These are phyloP conservation scores for Elongisporangium senticosum DNA, from an alignment of 352 stramenopile genomes.

Conservation along the genomic window DNA sequence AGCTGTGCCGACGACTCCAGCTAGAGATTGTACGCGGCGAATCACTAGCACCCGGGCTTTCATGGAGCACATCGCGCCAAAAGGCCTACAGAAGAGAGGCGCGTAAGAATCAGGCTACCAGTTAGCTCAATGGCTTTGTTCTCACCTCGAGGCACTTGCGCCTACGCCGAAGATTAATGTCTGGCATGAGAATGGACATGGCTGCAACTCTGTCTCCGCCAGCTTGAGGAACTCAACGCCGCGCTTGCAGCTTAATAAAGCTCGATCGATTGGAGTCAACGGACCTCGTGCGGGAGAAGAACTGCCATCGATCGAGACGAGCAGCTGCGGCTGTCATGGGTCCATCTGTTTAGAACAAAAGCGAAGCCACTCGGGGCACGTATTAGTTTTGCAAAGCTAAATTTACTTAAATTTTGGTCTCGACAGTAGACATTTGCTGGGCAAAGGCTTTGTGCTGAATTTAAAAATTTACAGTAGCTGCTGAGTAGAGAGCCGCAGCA, in stretches of 20 bases:
- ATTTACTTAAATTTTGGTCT: background rate
- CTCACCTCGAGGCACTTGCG: constrained; percentile 52
- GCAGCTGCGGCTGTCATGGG: background rate
- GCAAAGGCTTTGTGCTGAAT: background rate
- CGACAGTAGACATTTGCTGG: background rate
- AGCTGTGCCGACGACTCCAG: background rate
- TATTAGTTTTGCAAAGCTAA: background rate
- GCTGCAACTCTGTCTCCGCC: constrained; percentile 5
- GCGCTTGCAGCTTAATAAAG: background rate
- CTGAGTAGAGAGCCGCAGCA: too few species aligned
- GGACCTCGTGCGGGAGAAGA: background rate
- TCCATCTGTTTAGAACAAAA: background rate
- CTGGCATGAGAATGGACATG: constrained; percentile 61
- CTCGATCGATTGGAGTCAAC: background rate
- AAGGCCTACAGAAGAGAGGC: background rate
- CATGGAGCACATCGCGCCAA: background rate
- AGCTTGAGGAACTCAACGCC: background rate
- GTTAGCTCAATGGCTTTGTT: background rate
- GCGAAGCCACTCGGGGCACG: background rate
- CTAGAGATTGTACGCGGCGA: background rate
- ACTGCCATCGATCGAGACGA: background rate
- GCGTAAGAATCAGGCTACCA: background rate
- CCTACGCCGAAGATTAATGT: constrained; percentile 61
- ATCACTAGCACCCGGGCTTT: background rate
- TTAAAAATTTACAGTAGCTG: background rate